phyloP scores from a whole-genome alignment of 495 filamentous ascomycete species.

The Tuber calosporum region DNA sequence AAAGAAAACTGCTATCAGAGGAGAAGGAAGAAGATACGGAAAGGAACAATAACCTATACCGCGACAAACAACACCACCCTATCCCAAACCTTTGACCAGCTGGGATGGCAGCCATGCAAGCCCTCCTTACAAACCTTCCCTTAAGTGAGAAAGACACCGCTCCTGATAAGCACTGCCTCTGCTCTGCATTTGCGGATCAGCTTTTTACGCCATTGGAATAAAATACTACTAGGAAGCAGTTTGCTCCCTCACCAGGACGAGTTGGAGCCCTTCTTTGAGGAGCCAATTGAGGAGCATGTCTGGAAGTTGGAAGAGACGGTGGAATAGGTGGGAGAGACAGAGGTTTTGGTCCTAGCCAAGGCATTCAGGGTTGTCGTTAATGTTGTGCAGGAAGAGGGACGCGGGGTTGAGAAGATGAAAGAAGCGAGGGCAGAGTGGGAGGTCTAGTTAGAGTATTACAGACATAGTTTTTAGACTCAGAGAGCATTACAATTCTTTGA shows the following conservation, averaged over 20 bases:
- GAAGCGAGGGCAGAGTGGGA: constrained; percentile 42
- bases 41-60: constrained; percentile 24
- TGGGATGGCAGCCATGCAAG: constrained; percentile 63
- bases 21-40: constrained; percentile 13
- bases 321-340: constrained; percentile 93
- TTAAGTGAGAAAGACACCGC: constrained; percentile 71
- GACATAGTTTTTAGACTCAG: constrained; percentile 88
- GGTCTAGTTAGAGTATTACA: constrained; percentile 92
- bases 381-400: constrained; percentile 74
- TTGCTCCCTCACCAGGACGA: constrained; percentile 50
- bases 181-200: constrained; percentile 84
- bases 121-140: constrained; percentile 53
- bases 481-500: constrained; percentile 92
- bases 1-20: too few species aligned
- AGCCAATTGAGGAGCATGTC: constrained; percentile 66
- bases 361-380: constrained; percentile 75
- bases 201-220: constrained; percentile 47
- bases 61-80: constrained; percentile 26
- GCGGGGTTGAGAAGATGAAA: constrained; percentile 62
- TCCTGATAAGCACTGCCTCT: constrained; percentile 95
- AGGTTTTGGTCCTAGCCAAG: constrained; percentile 75
- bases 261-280: constrained; percentile 70
- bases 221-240: constrained; percentile 49
- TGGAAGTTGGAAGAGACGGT: constrained; percentile 75
- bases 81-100: constrained; percentile 66